Conservation (phyloP, 805 yeast species). For the Saturnispora galanensis region DNA sequence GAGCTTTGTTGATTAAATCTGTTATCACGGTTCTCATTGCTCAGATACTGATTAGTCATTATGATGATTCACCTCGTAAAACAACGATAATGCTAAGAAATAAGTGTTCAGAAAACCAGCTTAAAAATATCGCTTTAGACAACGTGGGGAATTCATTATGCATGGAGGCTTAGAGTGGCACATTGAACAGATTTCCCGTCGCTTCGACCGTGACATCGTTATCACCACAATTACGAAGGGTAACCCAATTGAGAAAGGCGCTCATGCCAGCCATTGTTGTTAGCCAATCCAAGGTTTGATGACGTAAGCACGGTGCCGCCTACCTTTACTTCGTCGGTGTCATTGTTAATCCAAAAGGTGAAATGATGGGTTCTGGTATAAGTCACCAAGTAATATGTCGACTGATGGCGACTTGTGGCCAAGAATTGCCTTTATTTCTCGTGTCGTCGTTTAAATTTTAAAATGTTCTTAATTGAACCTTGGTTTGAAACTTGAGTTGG, state of each 20-base stretch:
- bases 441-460: constrained; percentile 92
- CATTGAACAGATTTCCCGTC: constrained; percentile 98
- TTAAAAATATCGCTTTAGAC: too few species aligned
- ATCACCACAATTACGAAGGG: constrained; percentile 99
- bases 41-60: too few species aligned
- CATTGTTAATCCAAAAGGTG: constrained; percentile 99
- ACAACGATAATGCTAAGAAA: too few species aligned
- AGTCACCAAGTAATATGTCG: constrained; percentile 99
- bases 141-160: too few species aligned
- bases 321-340: constrained; percentile 99
- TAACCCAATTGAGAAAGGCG: constrained; percentile 99
- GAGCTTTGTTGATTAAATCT: too few species aligned
- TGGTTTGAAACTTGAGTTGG: too few species aligned
- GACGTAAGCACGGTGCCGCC: constrained; percentile 97
- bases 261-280: constrained; percentile 99
- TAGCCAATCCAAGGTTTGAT: constrained; percentile 99
- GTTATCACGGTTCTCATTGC: too few species aligned
- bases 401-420: constrained; percentile 74
- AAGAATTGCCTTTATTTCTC: constrained; percentile 99
- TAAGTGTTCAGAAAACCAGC: too few species aligned
- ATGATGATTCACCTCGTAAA: too few species aligned
- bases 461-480: background rate
- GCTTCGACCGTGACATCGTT: constrained; percentile 99
- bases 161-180: too few species aligned
- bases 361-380: constrained; percentile 99